A percentile compares a stretch with the other conserved stretches of the same genome.
phyloP scores from a whole-genome alignment of 2,329 filamentous ascomycete species.

The Hypoxylon sp. region DNA sequence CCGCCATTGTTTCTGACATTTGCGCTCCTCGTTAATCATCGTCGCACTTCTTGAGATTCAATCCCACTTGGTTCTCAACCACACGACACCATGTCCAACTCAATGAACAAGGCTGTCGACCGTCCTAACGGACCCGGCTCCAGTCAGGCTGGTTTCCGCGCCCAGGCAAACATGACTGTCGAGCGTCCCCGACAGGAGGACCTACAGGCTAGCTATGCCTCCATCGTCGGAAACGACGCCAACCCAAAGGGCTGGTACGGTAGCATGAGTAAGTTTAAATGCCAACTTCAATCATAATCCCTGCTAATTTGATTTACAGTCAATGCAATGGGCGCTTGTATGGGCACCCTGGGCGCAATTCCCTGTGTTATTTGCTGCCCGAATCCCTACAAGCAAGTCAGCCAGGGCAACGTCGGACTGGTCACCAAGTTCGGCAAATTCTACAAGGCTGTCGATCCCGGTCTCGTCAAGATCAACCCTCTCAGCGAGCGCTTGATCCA shows the following conservation, averaged over 20 bases:
- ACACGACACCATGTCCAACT: constrained; percentile 32
- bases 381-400: constrained; percentile 94
- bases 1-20: constrained; percentile 1
- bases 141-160: constrained; percentile 58
- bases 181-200: constrained; percentile 86
- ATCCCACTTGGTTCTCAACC: constrained; percentile 6
- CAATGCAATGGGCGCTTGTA: constrained; percentile 76
- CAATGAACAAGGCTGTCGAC: constrained; percentile 44
- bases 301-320: constrained; percentile 58
- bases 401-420: constrained; percentile 93
- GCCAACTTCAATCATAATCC: neutral
- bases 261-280: constrained; percentile 63
- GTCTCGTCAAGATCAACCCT: constrained; percentile 97
- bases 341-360: constrained; percentile 86
- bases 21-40: neutral
- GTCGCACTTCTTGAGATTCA: neutral
- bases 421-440: constrained; percentile 97
- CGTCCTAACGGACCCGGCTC: constrained; percentile 37
- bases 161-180: constrained; percentile 73
- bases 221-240: constrained; percentile 72
- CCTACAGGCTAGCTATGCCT: constrained; percentile 84
- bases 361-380: constrained; percentile 93
- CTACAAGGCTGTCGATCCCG: constrained; percentile 94
- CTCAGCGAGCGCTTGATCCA: constrained; percentile 90
- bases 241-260: constrained; percentile 90